Evolutionary conservation across 202 grass and related monocot genomes (phyloP).

Genomic region (Sporobolus alterniflorus): DNA sequence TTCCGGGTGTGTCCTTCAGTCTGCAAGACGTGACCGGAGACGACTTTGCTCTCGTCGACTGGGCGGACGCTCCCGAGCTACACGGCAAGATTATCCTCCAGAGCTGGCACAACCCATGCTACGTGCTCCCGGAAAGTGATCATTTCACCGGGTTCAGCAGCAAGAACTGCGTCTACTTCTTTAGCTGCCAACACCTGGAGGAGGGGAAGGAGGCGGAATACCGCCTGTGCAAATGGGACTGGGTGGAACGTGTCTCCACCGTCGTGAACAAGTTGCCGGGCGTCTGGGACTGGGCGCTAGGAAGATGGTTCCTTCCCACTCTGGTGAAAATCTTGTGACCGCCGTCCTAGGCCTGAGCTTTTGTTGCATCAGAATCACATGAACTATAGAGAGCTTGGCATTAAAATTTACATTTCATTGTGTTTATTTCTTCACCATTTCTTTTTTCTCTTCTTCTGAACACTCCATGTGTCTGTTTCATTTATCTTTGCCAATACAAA

Average conservation of each 20-base stretch:
- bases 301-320: not conserved
- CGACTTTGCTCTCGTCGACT: not conserved
- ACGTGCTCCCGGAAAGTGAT: not conserved
- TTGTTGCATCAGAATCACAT: too few species aligned
- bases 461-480: too few species aligned
- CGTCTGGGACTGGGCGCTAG: not conserved
- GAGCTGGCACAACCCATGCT: not conserved
- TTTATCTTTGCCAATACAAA: too few species aligned
- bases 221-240: not conserved
- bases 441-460: too few species aligned
- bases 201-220: not conserved
- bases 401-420: too few species aligned
- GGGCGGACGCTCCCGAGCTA: not conserved
- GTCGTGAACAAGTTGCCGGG: not conserved
- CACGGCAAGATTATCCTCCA: not conserved
- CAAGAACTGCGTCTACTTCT: not conserved
- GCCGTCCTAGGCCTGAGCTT: too few species aligned
- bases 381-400: too few species aligned
- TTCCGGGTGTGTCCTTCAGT: not conserved
- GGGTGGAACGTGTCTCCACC: not conserved
- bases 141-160: not conserved
- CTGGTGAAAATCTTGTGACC: too few species aligned
- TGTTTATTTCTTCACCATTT: too few species aligned
- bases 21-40: not conserved
- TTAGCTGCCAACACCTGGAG: not conserved